These are phyloP conservation scores for Micromonas commoda DNA, from an alignment of 139 green algal genomes.

Conservation along the genomic window DNA sequence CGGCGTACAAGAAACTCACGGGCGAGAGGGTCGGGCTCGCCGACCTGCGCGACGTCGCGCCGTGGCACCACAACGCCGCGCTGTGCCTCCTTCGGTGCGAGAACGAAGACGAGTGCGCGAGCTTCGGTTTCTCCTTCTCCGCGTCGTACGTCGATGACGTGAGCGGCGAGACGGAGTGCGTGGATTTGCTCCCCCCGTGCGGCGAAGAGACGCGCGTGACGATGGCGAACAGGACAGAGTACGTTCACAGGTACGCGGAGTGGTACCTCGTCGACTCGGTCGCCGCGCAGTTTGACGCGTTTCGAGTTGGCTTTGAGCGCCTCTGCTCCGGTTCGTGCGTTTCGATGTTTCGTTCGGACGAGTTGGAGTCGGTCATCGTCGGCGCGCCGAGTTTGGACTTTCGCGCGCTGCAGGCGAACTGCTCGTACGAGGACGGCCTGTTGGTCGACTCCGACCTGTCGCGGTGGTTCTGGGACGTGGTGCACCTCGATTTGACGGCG, in stretches of 20 bases:
- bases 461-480: conserved; percentile 70
- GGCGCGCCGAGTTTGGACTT: conserved; percentile 60
- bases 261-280: conserved; percentile 36
- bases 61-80: conserved; percentile 27
- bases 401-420: conserved; percentile 51
- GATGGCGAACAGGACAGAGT: conserved; percentile 52
- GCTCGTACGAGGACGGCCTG: conserved; percentile 68
- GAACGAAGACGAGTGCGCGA: conserved; percentile 22
- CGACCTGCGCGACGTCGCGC: conserved; percentile 40
- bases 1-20: conserved; percentile 77
- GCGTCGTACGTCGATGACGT: not conserved
- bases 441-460: conserved; percentile 40
- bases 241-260: conserved; percentile 57
- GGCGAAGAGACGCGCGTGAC: conserved; percentile 51
- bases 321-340: conserved; percentile 40
- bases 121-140: conserved; percentile 25
- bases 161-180: conserved; percentile 1
- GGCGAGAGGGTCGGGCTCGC: conserved; percentile 37
- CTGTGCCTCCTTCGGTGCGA: conserved; percentile 36
- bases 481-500: conserved; percentile 28
- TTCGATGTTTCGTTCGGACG: conserved; percentile 53
- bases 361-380: conserved; percentile 76
- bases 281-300: conserved; percentile 61
- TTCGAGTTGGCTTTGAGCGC: conserved; percentile 47
- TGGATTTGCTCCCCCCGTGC: conserved; percentile 53